Evolutionary conservation across 441 rosid genomes (phyloP), one percentile per base, ranked within the genome.

Genomic region (Pelargonium australe): DNA sequence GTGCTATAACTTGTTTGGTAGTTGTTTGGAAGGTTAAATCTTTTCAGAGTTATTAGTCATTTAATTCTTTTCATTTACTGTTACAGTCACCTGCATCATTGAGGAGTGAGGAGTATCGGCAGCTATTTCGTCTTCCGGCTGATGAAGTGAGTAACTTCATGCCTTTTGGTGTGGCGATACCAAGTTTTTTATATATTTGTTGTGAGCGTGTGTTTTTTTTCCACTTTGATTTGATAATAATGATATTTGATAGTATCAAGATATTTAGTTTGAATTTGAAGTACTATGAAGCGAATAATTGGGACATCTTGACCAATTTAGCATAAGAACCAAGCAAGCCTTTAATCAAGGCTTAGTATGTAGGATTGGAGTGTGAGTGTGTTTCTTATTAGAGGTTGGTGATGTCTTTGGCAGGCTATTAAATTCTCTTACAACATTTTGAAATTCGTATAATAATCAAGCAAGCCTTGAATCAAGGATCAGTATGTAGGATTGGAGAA

Each of bases 71-170:
- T 76, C 40, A 62, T 60, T 41, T 72, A 44, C 70, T 23, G 0
- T 76, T 74, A 0, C 82, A 93, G 98, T 76, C 80, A 65, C 72
- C 64, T 4, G 81, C 80, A 10, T 70, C 84, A 16, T 76, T 84
- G 67, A 85, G 76, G 84, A 91, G 90, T 69, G 98, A 93, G 82
- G 98, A 93, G 81, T 93, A 93, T 76, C 86, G 97, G 16, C 98
- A 87, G 73, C 73, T 93, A 70, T 93, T 93, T 73, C 90, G 91
- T 71, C 92, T 93, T 74, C 96, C 98, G 34, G 76, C 84, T 14
- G 96, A 93, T 40, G 97, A 93, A 82, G 98, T 93, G 74, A 82
- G 91, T 76, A 47, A 57, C 4, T 34, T 17, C 4, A 12, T 16
- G 12, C 16, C 49, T 16, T n/a, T 37, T 61, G 1, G n/a, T 51